Percentiles rank a stretch among this genome's conserved stretches.
Conservation (phyloP, 352 stramenopile genomes). For the Phytophthora macrochlamydospora region DNA sequence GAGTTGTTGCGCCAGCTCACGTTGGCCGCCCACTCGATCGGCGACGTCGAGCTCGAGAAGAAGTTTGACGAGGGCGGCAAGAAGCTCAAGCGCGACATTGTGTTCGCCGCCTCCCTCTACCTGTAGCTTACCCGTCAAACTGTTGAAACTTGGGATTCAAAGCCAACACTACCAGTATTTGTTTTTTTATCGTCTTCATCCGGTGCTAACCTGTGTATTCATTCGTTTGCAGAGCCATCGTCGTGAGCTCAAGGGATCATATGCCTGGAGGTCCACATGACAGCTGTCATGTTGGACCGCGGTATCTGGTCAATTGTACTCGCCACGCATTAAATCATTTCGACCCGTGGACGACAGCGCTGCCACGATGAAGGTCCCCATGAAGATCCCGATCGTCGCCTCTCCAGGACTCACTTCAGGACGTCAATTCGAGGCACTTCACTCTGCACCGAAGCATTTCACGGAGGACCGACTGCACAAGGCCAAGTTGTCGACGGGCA, state of each 20-base stretch:
- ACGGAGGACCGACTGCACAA: slow-evolving; percentile 23
- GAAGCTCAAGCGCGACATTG: slow-evolving; percentile 99
- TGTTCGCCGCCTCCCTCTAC: slow-evolving; percentile 99
- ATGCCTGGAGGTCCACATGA: not conserved
- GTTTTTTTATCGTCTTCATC: not conserved
- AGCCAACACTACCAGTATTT: not conserved
- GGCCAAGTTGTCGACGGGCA: slow-evolving; percentile 35
- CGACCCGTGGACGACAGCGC: not conserved
- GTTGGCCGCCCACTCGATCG: slow-evolving; percentile 95
- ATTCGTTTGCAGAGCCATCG: not conserved
- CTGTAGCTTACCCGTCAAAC: slow-evolving; percentile 61
- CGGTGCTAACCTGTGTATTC: not conserved
- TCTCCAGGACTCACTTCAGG: slow-evolving; percentile 27
- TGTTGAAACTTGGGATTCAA: too few relatives aligned
- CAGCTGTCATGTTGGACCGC: slow-evolving; percentile 4
- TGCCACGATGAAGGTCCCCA: slow-evolving; percentile 16
- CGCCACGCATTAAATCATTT: not conserved
- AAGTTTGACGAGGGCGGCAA: slow-evolving; percentile 98
- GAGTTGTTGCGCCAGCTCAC: slow-evolving; percentile 98
- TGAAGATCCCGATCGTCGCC: slow-evolving; percentile 23
- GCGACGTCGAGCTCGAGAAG: slow-evolving; percentile 96
- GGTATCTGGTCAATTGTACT: not conserved
- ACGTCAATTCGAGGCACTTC: slow-evolving; percentile 35
- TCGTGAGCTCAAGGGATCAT: slow-evolving; percentile 3
- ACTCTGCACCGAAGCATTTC: slow-evolving; percentile 35